phyloP scores from a whole-genome alignment of 768 basidiomycete genomes.

The Boletus coccyginus region DNA sequence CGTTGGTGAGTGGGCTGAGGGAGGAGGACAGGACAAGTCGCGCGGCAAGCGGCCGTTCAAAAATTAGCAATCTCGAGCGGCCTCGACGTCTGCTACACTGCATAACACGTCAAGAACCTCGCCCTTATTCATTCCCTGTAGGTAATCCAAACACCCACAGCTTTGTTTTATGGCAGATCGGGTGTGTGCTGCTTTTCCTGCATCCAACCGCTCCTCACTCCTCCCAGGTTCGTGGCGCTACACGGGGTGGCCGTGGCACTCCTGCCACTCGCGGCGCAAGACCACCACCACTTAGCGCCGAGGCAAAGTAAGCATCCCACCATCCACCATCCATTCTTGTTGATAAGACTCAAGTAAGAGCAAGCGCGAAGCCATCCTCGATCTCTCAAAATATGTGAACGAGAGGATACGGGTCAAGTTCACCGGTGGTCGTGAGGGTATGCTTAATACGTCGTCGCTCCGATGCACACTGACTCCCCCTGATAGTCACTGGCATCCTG shows the following conservation, averaged over 20 bases:
- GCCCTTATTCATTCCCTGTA: neutral
- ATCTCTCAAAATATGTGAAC: slow-evolving; percentile 92
- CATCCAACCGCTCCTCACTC: slow-evolving; percentile 21
- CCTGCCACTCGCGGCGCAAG: slow-evolving; percentile 27
- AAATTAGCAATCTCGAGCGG: slow-evolving; percentile 13
- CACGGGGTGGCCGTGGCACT: slow-evolving; percentile 45
- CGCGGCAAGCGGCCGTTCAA: slow-evolving; percentile 38
- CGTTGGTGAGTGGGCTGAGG: slow-evolving; percentile 22
- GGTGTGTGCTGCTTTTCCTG: slow-evolving; percentile 13
- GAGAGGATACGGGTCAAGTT: slow-evolving; percentile 94
- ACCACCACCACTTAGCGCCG: slow-evolving; percentile 14
- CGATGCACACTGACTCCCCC: neutral
- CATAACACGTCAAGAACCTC: slow-evolving; percentile 18
- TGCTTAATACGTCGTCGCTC: neutral
- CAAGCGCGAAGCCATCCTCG: slow-evolving; percentile 91
- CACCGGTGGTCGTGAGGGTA: slow-evolving; percentile 96
- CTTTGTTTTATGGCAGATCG: slow-evolving; percentile 31
- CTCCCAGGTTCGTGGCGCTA: slow-evolving; percentile 57
- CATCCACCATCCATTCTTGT: slow-evolving; percentile 14
- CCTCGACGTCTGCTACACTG: slow-evolving; percentile 5
- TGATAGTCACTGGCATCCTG: slow-evolving; percentile 79
- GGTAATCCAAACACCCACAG: slow-evolving; percentile 15
- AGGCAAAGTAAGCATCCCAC: slow-evolving; percentile 26
- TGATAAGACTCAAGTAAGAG: slow-evolving; percentile 35
- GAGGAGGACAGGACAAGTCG: slow-evolving; percentile 21